These are phyloP conservation scores for Mitragyna speciosa DNA, from an alignment of 257 asterid species.

Conservation along the genomic window DNA sequence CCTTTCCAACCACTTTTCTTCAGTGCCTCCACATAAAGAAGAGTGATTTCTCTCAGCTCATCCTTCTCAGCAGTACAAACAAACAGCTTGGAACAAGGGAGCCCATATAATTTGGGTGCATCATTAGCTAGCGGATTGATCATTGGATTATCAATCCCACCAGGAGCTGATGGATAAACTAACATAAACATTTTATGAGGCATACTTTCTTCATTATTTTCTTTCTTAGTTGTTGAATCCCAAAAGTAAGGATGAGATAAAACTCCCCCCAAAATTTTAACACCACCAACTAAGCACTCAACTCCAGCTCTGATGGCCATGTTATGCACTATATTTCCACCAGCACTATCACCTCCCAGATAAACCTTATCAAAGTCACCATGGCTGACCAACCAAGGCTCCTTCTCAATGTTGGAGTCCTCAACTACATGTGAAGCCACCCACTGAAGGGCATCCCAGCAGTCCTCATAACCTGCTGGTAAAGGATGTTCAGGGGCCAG, in stretches of 20 bases:
- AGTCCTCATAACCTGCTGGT: conserved; percentile 48
- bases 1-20: conserved; percentile 21
- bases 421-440: conserved; percentile 17
- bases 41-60: not conserved
- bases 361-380: conserved; percentile 36
- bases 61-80: conserved; percentile 24
- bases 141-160: conserved; percentile 29
- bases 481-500: conserved; percentile 52
- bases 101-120: conserved; percentile 22
- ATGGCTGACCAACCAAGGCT: conserved; percentile 37
- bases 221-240: not conserved
- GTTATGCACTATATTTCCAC: conserved; percentile 33
- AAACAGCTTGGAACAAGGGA: conserved; percentile 16
- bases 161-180: conserved; percentile 23
- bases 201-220: not conserved
- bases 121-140: conserved; percentile 20
- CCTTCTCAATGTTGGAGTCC: not conserved
- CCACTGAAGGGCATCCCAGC: conserved; percentile 41
- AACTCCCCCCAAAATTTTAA: conserved; percentile 35
- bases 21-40: conserved; percentile 13
- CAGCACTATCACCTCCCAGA: conserved; percentile 43
- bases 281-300: conserved; percentile 11
- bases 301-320: conserved; percentile 16
- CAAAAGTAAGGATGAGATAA: conserved; percentile 9
- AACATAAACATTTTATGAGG: conserved; percentile 3